These are phyloP conservation scores for Apiospora koreana DNA, from an alignment of 2,329 filamentous ascomycete genomes.

Conservation along the genomic window DNA sequence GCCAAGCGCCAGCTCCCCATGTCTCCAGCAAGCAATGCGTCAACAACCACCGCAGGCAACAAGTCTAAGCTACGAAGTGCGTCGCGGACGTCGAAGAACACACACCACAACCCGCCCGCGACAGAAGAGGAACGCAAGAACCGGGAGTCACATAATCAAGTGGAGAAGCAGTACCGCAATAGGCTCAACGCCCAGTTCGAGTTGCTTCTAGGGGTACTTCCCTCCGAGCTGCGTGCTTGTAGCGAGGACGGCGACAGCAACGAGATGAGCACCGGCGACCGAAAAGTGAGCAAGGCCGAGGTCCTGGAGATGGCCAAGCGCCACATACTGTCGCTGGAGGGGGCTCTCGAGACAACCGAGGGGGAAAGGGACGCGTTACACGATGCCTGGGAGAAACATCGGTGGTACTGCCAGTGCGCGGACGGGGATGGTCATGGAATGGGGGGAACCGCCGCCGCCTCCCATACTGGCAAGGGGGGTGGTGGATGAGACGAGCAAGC, in stretches of 20 bases:
- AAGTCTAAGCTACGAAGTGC: slow-evolving; percentile 34
- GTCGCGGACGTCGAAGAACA: slow-evolving; percentile 35
- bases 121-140: slow-evolving; percentile 34
- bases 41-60: slow-evolving; percentile 13
- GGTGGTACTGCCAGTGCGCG: not conserved
- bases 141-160: slow-evolving; percentile 44
- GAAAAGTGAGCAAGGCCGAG: slow-evolving; percentile 44
- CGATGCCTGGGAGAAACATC: not conserved
- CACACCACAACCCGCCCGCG: slow-evolving; percentile 35
- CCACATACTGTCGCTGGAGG: slow-evolving; percentile 41
- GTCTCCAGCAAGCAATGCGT: slow-evolving; percentile 9
- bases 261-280: slow-evolving; percentile 21
- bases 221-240: slow-evolving; percentile 34
- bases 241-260: slow-evolving; percentile 29
- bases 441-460: not conserved
- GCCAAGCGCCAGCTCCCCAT: slow-evolving; percentile 1
- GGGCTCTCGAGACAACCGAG: slow-evolving; percentile 37
- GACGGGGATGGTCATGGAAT: not conserved
- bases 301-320: slow-evolving; percentile 46
- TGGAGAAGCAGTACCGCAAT: slow-evolving; percentile 51
- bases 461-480: not conserved
- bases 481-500: not conserved
- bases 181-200: slow-evolving; percentile 48
- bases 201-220: slow-evolving; percentile 42
- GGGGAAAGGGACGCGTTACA: slow-evolving; percentile 23